A percentile compares a stretch with the other conserved stretches of the same genome.
Conservation (phyloP, 1,139 yeast genomes). For the Barnettozyma hawaiiensis region DNA sequence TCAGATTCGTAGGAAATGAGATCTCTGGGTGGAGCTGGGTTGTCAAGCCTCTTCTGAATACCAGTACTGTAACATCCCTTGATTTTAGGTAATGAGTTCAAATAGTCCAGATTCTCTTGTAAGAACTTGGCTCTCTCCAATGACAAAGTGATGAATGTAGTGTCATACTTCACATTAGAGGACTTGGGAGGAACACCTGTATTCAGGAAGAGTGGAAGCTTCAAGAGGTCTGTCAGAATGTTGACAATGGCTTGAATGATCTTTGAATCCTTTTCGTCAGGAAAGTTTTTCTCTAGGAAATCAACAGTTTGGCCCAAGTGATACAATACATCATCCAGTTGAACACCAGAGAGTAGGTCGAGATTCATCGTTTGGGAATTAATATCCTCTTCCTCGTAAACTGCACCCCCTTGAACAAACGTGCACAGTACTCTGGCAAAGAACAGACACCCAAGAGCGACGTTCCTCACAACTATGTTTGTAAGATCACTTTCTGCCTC, state of each 20-base stretch:
- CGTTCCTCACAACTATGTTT: slow-evolving; percentile 45
- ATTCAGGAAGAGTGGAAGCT: slow-evolving; percentile 16
- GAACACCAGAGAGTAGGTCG: slow-evolving; percentile 26
- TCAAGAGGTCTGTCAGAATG: slow-evolving; percentile 16
- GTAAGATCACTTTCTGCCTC: slow-evolving; percentile 26
- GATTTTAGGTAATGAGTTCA: slow-evolving; percentile 28
- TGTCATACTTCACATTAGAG: slow-evolving; percentile 8
- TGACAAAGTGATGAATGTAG: slow-evolving; percentile 15
- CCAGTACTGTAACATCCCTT: slow-evolving; percentile 47
- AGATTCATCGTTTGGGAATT: slow-evolving; percentile 57
- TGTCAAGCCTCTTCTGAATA: slow-evolving; percentile 46
- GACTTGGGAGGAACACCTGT: slow-evolving; percentile 13
- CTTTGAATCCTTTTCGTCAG: slow-evolving; percentile 16
- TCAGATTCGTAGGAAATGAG: slow-evolving; percentile 30
- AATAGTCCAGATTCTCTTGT: slow-evolving; percentile 16
- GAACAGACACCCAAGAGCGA: slow-evolving; percentile 45
- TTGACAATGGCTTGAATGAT: slow-evolving; percentile 18
- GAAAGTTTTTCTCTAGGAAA: slow-evolving; percentile 12
- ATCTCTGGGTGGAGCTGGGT: slow-evolving; percentile 52
- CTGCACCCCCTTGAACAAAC: slow-evolving; percentile 49
- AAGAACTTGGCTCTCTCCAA: slow-evolving; percentile 4
- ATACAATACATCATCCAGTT: slow-evolving; percentile 12
- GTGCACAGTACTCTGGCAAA: slow-evolving; percentile 45
- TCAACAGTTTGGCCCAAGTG: slow-evolving; percentile 13
- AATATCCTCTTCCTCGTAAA: slow-evolving; percentile 73